A percentile compares a stretch with the other conserved stretches of the same genome.
These are phyloP conservation scores for Ligustrum vulgare DNA, from an alignment of 257 asterid genomes.

Conservation along the genomic window DNA sequence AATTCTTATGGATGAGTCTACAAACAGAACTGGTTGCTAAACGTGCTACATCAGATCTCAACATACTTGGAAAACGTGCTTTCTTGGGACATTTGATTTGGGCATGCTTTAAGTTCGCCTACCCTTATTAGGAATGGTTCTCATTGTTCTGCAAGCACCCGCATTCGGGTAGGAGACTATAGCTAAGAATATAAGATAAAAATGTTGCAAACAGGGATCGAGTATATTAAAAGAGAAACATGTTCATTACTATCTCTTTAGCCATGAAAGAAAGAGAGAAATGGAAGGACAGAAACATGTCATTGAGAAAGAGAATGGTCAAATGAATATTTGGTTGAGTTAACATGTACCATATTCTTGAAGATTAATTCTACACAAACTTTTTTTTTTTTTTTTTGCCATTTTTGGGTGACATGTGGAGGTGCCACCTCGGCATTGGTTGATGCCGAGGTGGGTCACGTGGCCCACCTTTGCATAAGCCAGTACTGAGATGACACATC, in stretches of 20 bases:
- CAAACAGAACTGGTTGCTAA: too few species aligned
- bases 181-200: constrained; percentile 14
- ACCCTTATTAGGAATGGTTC: too few species aligned
- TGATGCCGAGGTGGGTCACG: too few species aligned
- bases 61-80: constrained; percentile 1
- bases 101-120: too few species aligned
- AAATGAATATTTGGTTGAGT: neutral
- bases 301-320: too few species aligned
- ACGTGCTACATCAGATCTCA: neutral
- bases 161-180: constrained; percentile 3
- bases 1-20: too few species aligned
- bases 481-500: too few species aligned
- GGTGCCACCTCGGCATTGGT: too few species aligned
- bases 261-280: neutral
- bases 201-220: neutral
- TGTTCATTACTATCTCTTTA: neutral
- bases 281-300: neutral
- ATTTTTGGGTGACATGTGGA: too few species aligned
- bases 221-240: constrained; percentile 9
- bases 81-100: neutral
- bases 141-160: neutral
- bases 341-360: neutral
- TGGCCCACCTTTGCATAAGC: too few species aligned
- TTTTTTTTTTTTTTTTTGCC: too few species aligned
- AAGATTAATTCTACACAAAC: too few species aligned